A percentile compares a stretch with the other conserved stretches of the same genome.
phyloP scores from a whole-genome alignment of 768 basidiomycete genomes.

The Exsudoporus frostii region DNA sequence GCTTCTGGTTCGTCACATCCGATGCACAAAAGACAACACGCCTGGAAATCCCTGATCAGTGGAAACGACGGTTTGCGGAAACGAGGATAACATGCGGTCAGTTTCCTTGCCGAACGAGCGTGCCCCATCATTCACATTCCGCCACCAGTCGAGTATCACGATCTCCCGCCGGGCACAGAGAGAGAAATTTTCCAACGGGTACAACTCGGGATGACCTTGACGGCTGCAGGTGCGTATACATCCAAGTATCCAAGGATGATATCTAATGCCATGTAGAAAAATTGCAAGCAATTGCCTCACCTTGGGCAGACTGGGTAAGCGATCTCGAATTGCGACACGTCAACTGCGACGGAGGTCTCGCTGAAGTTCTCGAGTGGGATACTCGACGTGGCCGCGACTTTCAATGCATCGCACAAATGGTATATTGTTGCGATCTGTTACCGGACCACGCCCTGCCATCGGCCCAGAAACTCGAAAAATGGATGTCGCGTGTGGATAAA shows the following conservation, averaged over 20 bases:
- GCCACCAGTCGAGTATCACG: constrained; percentile 61
- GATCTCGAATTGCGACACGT: constrained; percentile 57
- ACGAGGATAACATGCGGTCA: constrained; percentile 69
- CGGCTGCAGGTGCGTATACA: constrained; percentile 55
- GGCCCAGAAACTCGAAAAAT: constrained; percentile 52
- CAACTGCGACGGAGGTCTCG: constrained; percentile 56
- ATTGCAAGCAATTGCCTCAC: constrained; percentile 72
- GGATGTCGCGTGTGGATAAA: constrained; percentile 31
- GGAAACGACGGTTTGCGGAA: constrained; percentile 48
- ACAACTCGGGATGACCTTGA: constrained; percentile 73
- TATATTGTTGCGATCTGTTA: constrained; percentile 61
- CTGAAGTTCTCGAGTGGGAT: constrained; percentile 56
- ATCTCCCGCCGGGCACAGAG: constrained; percentile 53
- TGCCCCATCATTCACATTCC: not conserved
- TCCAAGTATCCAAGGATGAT: not conserved
- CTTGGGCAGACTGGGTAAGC: constrained; percentile 65
- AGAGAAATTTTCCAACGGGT: constrained; percentile 83
- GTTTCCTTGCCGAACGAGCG: constrained; percentile 16
- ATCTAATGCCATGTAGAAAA: constrained; percentile 51
- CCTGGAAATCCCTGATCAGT: constrained; percentile 49
- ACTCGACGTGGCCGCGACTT: constrained; percentile 72
- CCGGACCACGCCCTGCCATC: constrained; percentile 49
- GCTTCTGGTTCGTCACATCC: constrained; percentile 59
- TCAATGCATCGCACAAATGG: constrained; percentile 67
- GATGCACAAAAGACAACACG: constrained; percentile 42